Conservation (phyloP, 345 rosid species). For the Hirschfeldia incana region DNA sequence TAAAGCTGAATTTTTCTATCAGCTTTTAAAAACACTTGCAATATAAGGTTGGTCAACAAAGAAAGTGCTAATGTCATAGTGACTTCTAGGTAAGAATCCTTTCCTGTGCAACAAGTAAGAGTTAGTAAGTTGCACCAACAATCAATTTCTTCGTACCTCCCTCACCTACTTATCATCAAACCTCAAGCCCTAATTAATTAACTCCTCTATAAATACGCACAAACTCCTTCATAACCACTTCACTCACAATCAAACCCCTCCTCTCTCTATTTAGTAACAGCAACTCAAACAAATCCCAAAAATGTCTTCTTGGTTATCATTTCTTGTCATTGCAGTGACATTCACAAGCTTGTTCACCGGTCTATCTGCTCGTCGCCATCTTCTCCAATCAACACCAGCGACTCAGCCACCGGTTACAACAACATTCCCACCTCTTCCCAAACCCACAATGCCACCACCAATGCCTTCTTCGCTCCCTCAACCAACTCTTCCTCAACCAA, state of each 20-base stretch:
- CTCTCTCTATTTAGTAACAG: not conserved
- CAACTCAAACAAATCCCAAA: not conserved
- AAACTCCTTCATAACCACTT: slow-evolving; percentile 3
- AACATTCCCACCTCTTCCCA: slow-evolving; percentile 34
- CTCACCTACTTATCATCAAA: slow-evolving; percentile 29
- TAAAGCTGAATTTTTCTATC: not conserved
- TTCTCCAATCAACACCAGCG: slow-evolving; percentile 37
- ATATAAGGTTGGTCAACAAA: not conserved
- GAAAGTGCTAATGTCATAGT: not conserved
- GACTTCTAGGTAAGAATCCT: not conserved
- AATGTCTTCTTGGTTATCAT: slow-evolving; percentile 19
- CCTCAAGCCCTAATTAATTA: slow-evolving; percentile 1
- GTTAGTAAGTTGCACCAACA: slow-evolving; percentile 28
- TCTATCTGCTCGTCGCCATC: slow-evolving; percentile 25
- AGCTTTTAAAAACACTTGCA: not conserved
- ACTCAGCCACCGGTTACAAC: slow-evolving; percentile 27
- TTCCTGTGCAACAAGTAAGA: slow-evolving; percentile 21
- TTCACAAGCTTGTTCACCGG: slow-evolving; percentile 33
- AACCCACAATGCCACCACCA: slow-evolving; percentile 26
- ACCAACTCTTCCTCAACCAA: slow-evolving; percentile 29
- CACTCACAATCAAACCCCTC: slow-evolving; percentile 6
- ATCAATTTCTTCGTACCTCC: not conserved
- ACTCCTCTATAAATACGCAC: slow-evolving; percentile 21
- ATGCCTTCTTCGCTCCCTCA: slow-evolving; percentile 20
- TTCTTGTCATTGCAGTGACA: slow-evolving; percentile 32